Evolutionary conservation across 1,284 basidiomycete species (phyloP), one percentile per base, ranked within the genome.

Genomic region (Ceratobasidium sp.): DNA sequence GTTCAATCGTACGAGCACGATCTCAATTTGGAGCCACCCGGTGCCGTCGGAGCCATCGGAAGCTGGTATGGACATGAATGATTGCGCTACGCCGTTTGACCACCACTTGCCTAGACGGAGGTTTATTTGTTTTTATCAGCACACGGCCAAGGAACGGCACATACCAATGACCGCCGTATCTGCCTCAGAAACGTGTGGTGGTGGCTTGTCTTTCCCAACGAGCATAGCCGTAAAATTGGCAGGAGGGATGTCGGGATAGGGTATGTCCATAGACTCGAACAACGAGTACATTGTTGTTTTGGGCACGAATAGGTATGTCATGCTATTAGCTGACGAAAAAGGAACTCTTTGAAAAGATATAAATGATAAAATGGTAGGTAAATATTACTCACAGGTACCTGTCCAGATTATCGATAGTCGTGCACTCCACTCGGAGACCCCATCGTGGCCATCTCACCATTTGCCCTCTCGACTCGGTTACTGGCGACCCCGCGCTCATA

Each of bases 1-100:
- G 73, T 76, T 65, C 23, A 76, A 44, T 57, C 73, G 57, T n/a
- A 67, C 64, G n/a, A 76, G 64, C 2, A 76, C 73, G 38, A 76
- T 66, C 20, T 76, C 73, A 27, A 76, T 41, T 46, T 76, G 73
- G 30, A 76, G 73, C 73, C 73, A 76, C 16, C 73, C 73, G 7
- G n/a, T 54, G 48, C 73, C 73, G 14, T 76, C 62, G 14, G 27
- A 10, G 35, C 73, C 73, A 0, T n/a, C 66, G 20, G 62, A 55
- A 3, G 64, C 12, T 20, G 73, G 73, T 10, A 57, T 33, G 16
- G 73, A 76, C 38, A 44, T 55, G 62, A 76, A 76, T 12, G 73
- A 76, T 10, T 76, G 73, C n/a, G 73, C 73, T 14, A 66, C 73
- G 14, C 73, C 73, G 52, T 66, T 76, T 67, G 54, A 62, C 73